These are phyloP conservation scores for Przewalskia tangutica DNA, from an alignment of 257 asterid genomes.

Conservation along the genomic window DNA sequence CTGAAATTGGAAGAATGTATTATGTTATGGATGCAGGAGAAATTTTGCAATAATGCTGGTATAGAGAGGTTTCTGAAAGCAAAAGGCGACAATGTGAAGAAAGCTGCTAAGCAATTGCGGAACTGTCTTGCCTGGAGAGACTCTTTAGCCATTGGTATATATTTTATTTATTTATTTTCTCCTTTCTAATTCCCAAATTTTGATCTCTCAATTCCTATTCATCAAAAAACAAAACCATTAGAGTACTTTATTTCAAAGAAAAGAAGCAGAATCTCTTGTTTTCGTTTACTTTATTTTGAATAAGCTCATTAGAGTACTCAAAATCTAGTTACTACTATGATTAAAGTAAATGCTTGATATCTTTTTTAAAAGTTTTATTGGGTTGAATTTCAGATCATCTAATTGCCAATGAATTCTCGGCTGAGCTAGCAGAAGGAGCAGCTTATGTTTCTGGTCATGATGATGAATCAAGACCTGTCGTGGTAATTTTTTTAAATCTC, in stretches of 20 bases:
- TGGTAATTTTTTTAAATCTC: slow-evolving; percentile 29
- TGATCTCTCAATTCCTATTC: too few relatives aligned
- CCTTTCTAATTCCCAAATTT: too few relatives aligned
- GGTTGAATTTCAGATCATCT: slow-evolving; percentile 36
- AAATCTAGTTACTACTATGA: not conserved
- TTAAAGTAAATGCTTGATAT: not conserved
- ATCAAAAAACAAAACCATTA: too few relatives aligned
- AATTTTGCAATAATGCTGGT: slow-evolving; percentile 55
- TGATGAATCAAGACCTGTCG: slow-evolving; percentile 70
- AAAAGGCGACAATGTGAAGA: slow-evolving; percentile 73
- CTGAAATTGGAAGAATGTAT: too few relatives aligned
- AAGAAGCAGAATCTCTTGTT: slow-evolving; percentile 24
- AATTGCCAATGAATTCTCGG: slow-evolving; percentile 91
- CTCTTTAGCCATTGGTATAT: slow-evolving; percentile 54
- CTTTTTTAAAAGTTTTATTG: not conserved
- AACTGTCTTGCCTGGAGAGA: slow-evolving; percentile 82
- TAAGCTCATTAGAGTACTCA: slow-evolving; percentile 8
- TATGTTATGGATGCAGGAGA: slow-evolving; percentile 43
- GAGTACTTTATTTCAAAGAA: slow-evolving; percentile 1
- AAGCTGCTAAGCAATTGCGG: slow-evolving; percentile 68
- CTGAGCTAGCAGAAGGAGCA: slow-evolving; percentile 76
- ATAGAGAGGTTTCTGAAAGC: slow-evolving; percentile 69
- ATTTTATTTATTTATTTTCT: too few relatives aligned
- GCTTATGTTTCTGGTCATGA: slow-evolving; percentile 97
- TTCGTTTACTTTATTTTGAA: not conserved